Percentiles rank a stretch among this genome's conserved stretches.
These are phyloP conservation scores for Fusarium torreyae DNA, from an alignment of 2,329 filamentous ascomycete species.

Conservation along the genomic window DNA sequence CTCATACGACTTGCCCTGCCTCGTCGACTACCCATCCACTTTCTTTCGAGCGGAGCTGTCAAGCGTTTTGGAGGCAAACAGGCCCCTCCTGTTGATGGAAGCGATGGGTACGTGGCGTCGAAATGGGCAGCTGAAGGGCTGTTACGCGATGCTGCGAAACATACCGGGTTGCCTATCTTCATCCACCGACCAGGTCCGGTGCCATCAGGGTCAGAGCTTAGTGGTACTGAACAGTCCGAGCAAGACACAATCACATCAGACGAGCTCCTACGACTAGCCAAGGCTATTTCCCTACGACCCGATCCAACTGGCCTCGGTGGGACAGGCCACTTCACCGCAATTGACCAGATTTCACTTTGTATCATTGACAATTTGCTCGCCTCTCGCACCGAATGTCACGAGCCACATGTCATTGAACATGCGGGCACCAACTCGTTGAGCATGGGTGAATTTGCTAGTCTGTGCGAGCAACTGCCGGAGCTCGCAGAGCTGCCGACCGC, in stretches of 20 bases:
- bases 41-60: slow-evolving; percentile 49
- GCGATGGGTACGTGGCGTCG: slow-evolving; percentile 53
- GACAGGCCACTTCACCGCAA: not conserved
- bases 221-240: fast-evolving
- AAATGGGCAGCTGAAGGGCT: slow-evolving; percentile 55
- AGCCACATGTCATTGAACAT: not conserved
- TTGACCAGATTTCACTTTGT: not conserved
- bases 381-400: no score
- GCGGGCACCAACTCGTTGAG: slow-evolving; percentile 1
- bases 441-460: slow-evolving; percentile 3
- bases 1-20: slow-evolving; percentile 36
- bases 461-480: slow-evolving; percentile 4
- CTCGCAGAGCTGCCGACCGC: slow-evolving; percentile 7
- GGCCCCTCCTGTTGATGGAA: slow-evolving; percentile 9
- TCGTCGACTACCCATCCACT: slow-evolving; percentile 54
- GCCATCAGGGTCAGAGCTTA: no score
- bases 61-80: slow-evolving; percentile 1
- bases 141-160: slow-evolving; percentile 45
- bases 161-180: slow-evolving; percentile 14
- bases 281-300: slow-evolving; percentile 4
- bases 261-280: slow-evolving; percentile 4
- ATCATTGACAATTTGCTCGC: not conserved
- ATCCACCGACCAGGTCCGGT: slow-evolving; percentile 25
- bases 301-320: slow-evolving; percentile 8
- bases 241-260: slow-evolving; percentile 2